Evolutionary conservation across 495 filamentous ascomycete species (phyloP).

Genomic region (Daldinia decipiens): DNA sequence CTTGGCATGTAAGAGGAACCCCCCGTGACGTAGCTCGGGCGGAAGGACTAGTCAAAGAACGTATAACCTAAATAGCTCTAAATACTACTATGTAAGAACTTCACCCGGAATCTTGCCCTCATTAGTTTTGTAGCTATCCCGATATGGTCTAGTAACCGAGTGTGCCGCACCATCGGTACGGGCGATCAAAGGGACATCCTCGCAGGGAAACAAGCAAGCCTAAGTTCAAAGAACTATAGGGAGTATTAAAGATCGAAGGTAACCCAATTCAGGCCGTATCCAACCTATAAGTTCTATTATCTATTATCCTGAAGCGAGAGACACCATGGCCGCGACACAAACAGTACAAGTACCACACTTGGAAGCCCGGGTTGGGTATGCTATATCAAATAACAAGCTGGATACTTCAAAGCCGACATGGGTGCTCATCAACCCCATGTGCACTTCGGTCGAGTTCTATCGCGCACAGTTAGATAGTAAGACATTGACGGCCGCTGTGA

Average conservation of each 20-base stretch:
- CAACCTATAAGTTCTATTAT: too few species aligned
- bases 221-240: constrained; percentile 25
- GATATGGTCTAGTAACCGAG: neutral
- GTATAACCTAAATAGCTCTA: neutral
- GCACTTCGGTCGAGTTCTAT: constrained; percentile 64
- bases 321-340: constrained; percentile 34
- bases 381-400: constrained; percentile 54
- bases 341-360: constrained; percentile 65
- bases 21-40: neutral
- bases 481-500: constrained; percentile 56
- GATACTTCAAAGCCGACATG: constrained; percentile 67
- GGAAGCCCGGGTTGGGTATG: constrained; percentile 64
- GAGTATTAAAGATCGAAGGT: constrained; percentile 30
- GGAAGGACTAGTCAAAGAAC: neutral
- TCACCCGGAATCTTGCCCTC: constrained; percentile 1
- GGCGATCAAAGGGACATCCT: constrained; percentile 19
- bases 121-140: constrained; percentile 7
- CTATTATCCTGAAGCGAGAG: neutral
- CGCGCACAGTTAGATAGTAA: constrained; percentile 58
- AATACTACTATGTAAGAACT: too few species aligned
- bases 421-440: constrained; percentile 69
- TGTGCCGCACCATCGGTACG: constrained; percentile 6
- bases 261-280: neutral
- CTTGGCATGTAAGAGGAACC: neutral
- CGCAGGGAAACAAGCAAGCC: neutral